Base-by-base conservation (phyloP, 805 yeast genomes). In the Metschnikowia gelsemii region DNA sequence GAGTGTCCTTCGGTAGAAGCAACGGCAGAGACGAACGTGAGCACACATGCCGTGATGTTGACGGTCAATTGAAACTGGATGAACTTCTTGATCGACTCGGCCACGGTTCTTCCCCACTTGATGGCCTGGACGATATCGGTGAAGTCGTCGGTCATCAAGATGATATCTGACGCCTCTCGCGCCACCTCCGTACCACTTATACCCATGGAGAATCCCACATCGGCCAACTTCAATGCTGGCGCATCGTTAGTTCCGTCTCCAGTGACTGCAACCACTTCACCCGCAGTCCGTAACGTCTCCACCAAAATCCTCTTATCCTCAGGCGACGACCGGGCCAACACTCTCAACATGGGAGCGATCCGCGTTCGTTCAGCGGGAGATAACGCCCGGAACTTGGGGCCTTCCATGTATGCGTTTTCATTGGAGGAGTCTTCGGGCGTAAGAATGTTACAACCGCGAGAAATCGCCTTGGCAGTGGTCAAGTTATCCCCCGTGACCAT, bases 231-330 rank as follows among this genome's bases (percentile, higher is more conserved):
- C 58, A 93, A 75, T 3, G 99, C 98, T 12, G 97, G 97, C 0
- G 98, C 99, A 73, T 93, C 99, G 62, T 93, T 93, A 7, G 98
- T 91, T 65, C 99, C 99, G 63, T 93, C 99, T 59, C 99, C 99
- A 27, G 99, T 93, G 25, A 91, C 98, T 1, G 99, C 99, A 36
- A 93, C 99, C 25, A 91, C 95, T 58, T 93, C 97, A 18, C 95
- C 95, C 58, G 80, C 73, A 26, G 74, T 70, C 56, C 84, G 82
- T 54, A 93, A 71, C 9, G 89, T 81, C 48, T 84, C 86, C 25
- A 95, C 99, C 32, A 93, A 73, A 21, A 87, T 68, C 44, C 95
- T 73, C 65, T 93, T 93, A 66, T 93, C 99, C 51, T 91, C 96
- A 2, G 99, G 99, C 9, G 95, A 83, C 1, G 96, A 88, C 57